These are phyloP conservation scores for Trametes villosa DNA, from an alignment of 768 basidiomycete species.

Conservation along the genomic window DNA sequence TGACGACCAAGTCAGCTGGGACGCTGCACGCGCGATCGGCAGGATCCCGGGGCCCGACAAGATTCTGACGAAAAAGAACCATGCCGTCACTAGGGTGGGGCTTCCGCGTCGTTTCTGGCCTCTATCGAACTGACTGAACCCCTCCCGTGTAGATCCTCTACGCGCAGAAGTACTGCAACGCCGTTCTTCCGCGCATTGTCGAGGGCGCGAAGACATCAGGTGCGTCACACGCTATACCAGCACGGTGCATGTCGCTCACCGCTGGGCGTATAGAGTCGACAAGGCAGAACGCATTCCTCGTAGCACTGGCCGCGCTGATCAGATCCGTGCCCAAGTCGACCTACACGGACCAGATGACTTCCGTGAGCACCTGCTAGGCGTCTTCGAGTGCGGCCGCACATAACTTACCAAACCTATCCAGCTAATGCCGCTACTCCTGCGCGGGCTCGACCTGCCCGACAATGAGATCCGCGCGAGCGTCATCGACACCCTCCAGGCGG, in stretches of 20 bases:
- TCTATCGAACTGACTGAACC: background rate
- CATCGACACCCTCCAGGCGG: conserved; percentile 75
- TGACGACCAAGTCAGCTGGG: conserved; percentile 66
- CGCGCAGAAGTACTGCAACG: conserved; percentile 74
- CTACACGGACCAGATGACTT: conserved; percentile 70
- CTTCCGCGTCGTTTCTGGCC: background rate
- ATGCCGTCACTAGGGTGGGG: conserved; percentile 74
- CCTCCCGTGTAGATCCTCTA: conserved; percentile 60
- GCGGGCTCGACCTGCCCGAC: conserved; percentile 80
- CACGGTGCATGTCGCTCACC: background rate
- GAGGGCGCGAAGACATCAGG: conserved; percentile 63
- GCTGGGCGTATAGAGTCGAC: conserved; percentile 44
- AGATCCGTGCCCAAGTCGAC: conserved; percentile 77
- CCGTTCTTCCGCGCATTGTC: conserved; percentile 76
- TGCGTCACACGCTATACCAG: conserved; percentile 36
- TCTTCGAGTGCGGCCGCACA: background rate
- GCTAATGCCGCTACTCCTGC: conserved; percentile 89
- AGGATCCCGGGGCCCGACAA: conserved; percentile 62
- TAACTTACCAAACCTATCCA: conserved; percentile 36
- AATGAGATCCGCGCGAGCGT: conserved; percentile 75
- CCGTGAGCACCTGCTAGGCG: conserved; percentile 42
- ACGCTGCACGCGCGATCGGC: conserved; percentile 79
- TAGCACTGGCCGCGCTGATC: conserved; percentile 83
- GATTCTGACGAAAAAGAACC: conserved; percentile 76
- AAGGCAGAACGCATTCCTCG: conserved; percentile 71